phyloP scores from a whole-genome alignment of 768 basidiomycete genomes.

The Suillus clintonianus region DNA sequence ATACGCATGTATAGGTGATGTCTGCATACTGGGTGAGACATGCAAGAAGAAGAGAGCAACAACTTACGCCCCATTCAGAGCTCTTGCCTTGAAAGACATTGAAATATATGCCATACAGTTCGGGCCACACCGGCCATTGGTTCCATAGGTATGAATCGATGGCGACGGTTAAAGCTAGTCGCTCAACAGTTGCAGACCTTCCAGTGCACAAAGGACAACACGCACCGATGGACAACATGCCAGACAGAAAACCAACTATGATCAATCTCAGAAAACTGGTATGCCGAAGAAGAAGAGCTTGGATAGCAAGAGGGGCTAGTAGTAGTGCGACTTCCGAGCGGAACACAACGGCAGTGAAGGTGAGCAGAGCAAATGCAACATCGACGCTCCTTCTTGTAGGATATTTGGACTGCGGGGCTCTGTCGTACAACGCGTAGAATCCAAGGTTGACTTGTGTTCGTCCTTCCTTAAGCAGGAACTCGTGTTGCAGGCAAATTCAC shows the following conservation, averaged over 20 bases:
- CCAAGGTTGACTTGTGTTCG: conserved; percentile 57
- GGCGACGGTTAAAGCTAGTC: conserved; percentile 54
- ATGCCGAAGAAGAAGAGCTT: conserved; percentile 46
- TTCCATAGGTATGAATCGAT: conserved; percentile 92
- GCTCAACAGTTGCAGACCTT: not conserved
- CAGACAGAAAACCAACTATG: conserved; percentile 50
- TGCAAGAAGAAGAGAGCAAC: not conserved
- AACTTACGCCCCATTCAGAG: conserved; percentile 87
- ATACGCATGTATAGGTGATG: conserved; percentile 71
- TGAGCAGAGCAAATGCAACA: conserved; percentile 59
- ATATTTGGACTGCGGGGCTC: conserved; percentile 38
- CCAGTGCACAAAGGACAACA: not conserved
- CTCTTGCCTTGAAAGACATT: conserved; percentile 88
- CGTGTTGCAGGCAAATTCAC: conserved; percentile 8
- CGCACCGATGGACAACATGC: conserved; percentile 55
- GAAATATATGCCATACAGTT: conserved; percentile 75
- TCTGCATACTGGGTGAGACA: conserved; percentile 39
- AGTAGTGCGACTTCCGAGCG: conserved; percentile 79
- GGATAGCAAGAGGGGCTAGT: conserved; percentile 60
- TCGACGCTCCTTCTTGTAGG: conserved; percentile 37
- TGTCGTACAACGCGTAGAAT: conserved; percentile 46
- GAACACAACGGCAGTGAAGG: conserved; percentile 68
- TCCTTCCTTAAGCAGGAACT: conserved; percentile 1
- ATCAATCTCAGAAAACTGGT: conserved; percentile 46
- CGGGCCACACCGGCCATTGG: conserved; percentile 79